Conservation (phyloP, 257 asterid genomes). For the Petrea volubilis region DNA sequence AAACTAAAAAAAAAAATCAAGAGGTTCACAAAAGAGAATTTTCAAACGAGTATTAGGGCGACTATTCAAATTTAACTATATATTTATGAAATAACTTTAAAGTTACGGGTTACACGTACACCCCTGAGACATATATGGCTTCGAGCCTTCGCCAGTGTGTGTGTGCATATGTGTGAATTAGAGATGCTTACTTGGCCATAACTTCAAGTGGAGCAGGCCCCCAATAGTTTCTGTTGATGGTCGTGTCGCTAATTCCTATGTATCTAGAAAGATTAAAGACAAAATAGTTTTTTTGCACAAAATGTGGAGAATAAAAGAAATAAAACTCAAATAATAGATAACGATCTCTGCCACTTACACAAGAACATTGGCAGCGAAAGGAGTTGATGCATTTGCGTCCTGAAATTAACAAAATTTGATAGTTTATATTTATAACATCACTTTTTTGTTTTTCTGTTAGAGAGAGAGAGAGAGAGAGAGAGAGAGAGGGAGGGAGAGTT, state of each 20-base stretch:
- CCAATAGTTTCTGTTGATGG: constrained; percentile 68
- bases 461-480: background rate
- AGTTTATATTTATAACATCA: no score
- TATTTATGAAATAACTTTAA: no score
- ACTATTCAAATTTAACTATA: no score
- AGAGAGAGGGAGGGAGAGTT: no score
- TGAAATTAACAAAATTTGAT: constrained; percentile 22
- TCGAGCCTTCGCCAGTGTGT: no score
- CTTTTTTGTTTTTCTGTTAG: no score
- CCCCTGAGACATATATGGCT: no score
- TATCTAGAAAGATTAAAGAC: constrained; percentile 48
- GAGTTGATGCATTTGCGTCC: constrained; percentile 57
- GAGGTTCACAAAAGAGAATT: no score
- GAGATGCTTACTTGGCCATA: constrained; percentile 85
- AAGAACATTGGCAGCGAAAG: constrained; percentile 63
- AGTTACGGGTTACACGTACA: no score
- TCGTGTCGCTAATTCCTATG: constrained; percentile 82
- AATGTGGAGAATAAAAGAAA: constrained; percentile 1
- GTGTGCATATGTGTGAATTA: no score
- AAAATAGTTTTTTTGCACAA: constrained; percentile 4
- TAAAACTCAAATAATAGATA: background rate
- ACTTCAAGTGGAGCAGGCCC: constrained; percentile 88
- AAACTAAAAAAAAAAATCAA: no score
- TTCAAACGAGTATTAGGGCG: no score
- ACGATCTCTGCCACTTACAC: constrained; percentile 90